These are phyloP conservation scores for Debaryomyces coudertii DNA, from an alignment of 1,139 yeast species.

Conservation along the genomic window DNA sequence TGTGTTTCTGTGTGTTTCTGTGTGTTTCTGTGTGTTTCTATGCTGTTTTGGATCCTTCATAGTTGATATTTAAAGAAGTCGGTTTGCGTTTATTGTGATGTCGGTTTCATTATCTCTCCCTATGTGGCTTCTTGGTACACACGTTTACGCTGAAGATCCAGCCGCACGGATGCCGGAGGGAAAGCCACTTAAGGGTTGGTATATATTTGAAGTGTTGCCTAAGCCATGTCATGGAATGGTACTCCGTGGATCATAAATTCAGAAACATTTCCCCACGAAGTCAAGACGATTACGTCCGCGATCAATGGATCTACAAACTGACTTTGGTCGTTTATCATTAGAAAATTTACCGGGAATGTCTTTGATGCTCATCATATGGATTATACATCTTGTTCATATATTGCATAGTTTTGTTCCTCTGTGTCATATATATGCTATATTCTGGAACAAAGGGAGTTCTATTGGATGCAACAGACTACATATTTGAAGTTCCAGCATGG, in stretches of 20 bases:
- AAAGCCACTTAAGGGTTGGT: constrained; percentile 52
- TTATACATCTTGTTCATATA: constrained; percentile 48
- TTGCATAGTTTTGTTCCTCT: constrained; percentile 36
- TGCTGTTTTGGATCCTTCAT: too few relatives aligned
- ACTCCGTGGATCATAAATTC: constrained; percentile 54
- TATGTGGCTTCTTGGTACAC: constrained; percentile 55
- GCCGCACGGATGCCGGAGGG: constrained; percentile 42
- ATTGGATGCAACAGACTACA: constrained; percentile 44
- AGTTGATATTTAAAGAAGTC: constrained; percentile 52
- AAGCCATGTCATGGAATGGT: constrained; percentile 50
- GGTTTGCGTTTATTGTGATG: constrained; percentile 45
- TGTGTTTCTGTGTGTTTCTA: too few relatives aligned
- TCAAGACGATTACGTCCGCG: constrained; percentile 45
- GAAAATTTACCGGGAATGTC: constrained; percentile 48
- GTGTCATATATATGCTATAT: constrained; percentile 38
- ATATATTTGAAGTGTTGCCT: constrained; percentile 49
- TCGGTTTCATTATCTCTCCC: constrained; percentile 49
- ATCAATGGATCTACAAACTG: constrained; percentile 49
- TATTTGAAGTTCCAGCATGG: constrained; percentile 43
- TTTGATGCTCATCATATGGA: constrained; percentile 44
- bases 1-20: too few relatives aligned
- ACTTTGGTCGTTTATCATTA: constrained; percentile 55
- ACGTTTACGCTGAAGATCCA: constrained; percentile 45
- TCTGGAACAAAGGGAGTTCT: constrained; percentile 53
- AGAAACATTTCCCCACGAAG: constrained; percentile 47